Evolutionary conservation across 2,329 filamentous ascomycete genomes (phyloP).

Genomic region (Celoporthe dispersa): DNA sequence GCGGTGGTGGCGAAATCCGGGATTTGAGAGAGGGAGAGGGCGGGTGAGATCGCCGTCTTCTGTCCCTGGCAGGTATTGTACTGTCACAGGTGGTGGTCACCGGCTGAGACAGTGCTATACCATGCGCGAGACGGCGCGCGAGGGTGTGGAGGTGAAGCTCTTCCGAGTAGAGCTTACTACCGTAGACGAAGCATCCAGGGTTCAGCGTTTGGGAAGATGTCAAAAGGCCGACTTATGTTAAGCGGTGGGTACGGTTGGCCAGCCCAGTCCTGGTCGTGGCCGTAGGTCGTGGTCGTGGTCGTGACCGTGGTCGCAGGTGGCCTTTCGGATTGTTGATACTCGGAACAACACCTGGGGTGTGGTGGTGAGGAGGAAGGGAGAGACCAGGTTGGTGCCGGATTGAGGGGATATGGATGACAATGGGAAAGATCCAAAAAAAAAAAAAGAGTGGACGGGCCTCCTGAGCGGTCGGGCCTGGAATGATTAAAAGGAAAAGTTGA

Average conservation of each 20-base stretch:
- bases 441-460: slow-evolving; percentile 31
- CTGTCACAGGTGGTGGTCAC: slow-evolving; percentile 8
- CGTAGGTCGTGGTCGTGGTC: slow-evolving; percentile 10
- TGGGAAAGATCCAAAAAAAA: slow-evolving; percentile 31
- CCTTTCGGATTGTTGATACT: slow-evolving; percentile 17
- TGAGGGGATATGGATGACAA: slow-evolving; percentile 26
- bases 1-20: slow-evolving; percentile 14
- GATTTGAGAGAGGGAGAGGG: slow-evolving; percentile 17
- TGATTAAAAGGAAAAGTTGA: slow-evolving; percentile 32
- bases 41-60: background rate
- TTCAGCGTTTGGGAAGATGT: slow-evolving; percentile 17
- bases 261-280: slow-evolving; percentile 10
- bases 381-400: slow-evolving; percentile 26
- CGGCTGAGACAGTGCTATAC: slow-evolving; percentile 1
- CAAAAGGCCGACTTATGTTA: slow-evolving; percentile 22
- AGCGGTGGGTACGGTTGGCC: slow-evolving; percentile 8
- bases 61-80: slow-evolving; percentile 1
- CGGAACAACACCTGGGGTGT: slow-evolving; percentile 19
- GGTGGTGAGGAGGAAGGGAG: slow-evolving; percentile 21
- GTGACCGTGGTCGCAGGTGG: background rate
- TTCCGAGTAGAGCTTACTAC: slow-evolving; percentile 29
- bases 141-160: slow-evolving; percentile 20
- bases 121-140: slow-evolving; percentile 7
- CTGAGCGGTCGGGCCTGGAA: slow-evolving; percentile 30
- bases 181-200: slow-evolving; percentile 29